phyloP scores from a whole-genome alignment of 2,329 filamentous ascomycete genomes.

The Aspergillus chevalieri region DNA sequence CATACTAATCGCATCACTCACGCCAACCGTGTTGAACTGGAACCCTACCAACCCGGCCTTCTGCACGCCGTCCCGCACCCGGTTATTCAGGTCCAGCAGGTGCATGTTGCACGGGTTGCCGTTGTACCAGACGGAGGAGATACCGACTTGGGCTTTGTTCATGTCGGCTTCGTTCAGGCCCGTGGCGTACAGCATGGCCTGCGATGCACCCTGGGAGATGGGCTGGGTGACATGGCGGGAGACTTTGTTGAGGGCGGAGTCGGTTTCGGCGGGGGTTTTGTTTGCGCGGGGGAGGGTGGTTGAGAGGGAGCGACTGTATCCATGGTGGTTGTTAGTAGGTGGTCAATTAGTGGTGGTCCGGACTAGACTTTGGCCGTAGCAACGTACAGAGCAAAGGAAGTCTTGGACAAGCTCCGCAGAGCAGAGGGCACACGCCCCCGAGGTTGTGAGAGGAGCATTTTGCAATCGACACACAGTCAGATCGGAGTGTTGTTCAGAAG shows the following conservation, averaged over 20 bases:
- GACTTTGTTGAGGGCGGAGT: constrained; percentile 66
- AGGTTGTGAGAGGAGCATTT: constrained; percentile 25
- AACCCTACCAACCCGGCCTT: constrained; percentile 80
- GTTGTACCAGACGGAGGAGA: constrained; percentile 96
- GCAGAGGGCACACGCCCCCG: constrained; percentile 24
- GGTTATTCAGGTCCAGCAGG: constrained; percentile 77
- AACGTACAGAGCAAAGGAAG: constrained; percentile 6
- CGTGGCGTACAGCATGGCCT: constrained; percentile 97
- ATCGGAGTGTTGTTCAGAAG: not conserved
- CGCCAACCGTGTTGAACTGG: constrained; percentile 98
- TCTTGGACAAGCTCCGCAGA: constrained; percentile 16
- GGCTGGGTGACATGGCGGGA: constrained; percentile 86
- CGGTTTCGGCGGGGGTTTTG: constrained; percentile 40
- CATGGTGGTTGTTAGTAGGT: not conserved
- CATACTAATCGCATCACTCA: constrained; percentile 97
- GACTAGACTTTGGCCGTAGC: not conserved
- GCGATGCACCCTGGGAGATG: constrained; percentile 95
- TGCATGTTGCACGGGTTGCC: constrained; percentile 99
- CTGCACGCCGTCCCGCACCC: constrained; percentile 66
- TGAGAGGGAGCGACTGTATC: constrained; percentile 28
- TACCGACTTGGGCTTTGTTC: constrained; percentile 95
- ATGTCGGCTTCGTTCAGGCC: constrained; percentile 81
- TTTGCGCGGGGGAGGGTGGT: constrained; percentile 43
- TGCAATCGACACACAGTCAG: not conserved
- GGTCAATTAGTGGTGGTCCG: not conserved